phyloP scores from a whole-genome alignment of 768 basidiomycete genomes.

The Amanita fuliginea region DNA sequence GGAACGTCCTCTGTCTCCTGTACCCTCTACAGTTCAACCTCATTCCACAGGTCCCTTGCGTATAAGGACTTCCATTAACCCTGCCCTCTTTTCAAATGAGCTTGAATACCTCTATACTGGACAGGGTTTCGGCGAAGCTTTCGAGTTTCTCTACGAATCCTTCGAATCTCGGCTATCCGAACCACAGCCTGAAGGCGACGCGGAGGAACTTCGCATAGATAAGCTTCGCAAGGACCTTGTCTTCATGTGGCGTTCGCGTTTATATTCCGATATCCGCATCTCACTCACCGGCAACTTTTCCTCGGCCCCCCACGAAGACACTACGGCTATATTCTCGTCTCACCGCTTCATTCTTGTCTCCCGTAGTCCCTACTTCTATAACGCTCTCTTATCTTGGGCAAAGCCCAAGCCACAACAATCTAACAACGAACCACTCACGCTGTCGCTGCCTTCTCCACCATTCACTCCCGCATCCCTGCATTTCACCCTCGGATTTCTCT shows the following conservation, averaged over 20 bases:
- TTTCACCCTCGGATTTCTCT: conserved; percentile 90
- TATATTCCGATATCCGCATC: conserved; percentile 88
- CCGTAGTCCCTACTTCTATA: conserved; percentile 79
- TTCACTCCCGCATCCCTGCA: conserved; percentile 93
- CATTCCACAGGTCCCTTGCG: conserved; percentile 40
- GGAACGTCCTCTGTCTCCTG: conserved; percentile 33
- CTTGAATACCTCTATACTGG: conserved; percentile 94
- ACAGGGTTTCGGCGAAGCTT: conserved; percentile 78
- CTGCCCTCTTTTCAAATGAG: conserved; percentile 78
- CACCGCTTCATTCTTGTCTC: conserved; percentile 92
- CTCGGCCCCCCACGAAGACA: conserved; percentile 49
- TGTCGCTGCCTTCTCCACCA: conserved; percentile 80
- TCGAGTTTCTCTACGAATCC: conserved; percentile 78
- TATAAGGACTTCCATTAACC: conserved; percentile 57
- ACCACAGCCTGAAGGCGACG: conserved; percentile 16
- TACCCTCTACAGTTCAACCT: conserved; percentile 29
- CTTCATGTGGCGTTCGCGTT: conserved; percentile 92
- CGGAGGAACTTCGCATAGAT: conserved; percentile 51
- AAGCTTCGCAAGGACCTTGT: conserved; percentile 89
- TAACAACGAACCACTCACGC: conserved; percentile 35
- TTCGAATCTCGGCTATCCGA: conserved; percentile 39
- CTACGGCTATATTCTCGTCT: conserved; percentile 79
- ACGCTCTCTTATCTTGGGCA: conserved; percentile 64
- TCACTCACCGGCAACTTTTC: conserved; percentile 63
- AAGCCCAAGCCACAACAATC: conserved; percentile 15